Evolutionary conservation across 2,329 filamentous ascomycete genomes (phyloP).

Genomic region (Nemania sp.): DNA sequence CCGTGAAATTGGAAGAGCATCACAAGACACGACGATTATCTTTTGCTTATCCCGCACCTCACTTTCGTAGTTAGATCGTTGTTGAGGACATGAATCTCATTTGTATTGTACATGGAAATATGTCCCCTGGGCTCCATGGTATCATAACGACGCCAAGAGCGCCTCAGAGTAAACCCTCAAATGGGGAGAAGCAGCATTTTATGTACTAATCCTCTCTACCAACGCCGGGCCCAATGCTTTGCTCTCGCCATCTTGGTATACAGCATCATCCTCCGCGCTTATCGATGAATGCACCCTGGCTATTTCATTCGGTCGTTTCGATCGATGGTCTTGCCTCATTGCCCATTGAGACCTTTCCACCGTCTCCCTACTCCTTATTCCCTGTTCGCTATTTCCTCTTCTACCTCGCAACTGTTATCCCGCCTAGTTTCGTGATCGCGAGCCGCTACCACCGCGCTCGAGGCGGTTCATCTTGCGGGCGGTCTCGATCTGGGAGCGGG

Average conservation of each 20-base stretch:
- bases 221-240: conserved; percentile 24
- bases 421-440: conserved; percentile 1
- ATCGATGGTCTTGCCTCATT: too few species aligned
- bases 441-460: conserved; percentile 46
- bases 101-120: conserved; percentile 21
- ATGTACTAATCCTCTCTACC: conserved; percentile 11
- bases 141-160: conserved; percentile 12
- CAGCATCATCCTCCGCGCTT: not conserved
- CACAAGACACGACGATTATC: too few species aligned
- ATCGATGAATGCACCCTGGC: not conserved
- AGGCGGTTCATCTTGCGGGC: conserved; percentile 65
- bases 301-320: not conserved
- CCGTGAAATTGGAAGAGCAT: too few species aligned
- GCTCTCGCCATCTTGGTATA: not conserved
- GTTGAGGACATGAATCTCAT: conserved; percentile 8
- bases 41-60: too few species aligned
- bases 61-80: not conserved
- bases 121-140: conserved; percentile 3
- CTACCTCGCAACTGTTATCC: not conserved
- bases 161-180: conserved; percentile 2
- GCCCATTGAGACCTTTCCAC: too few species aligned
- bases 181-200: not conserved
- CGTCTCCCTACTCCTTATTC: too few species aligned
- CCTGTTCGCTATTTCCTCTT: not conserved
- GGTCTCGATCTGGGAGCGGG: conserved; percentile 70